phyloP scores from a whole-genome alignment of 345 rosid genomes.

The Brassica cretica region DNA sequence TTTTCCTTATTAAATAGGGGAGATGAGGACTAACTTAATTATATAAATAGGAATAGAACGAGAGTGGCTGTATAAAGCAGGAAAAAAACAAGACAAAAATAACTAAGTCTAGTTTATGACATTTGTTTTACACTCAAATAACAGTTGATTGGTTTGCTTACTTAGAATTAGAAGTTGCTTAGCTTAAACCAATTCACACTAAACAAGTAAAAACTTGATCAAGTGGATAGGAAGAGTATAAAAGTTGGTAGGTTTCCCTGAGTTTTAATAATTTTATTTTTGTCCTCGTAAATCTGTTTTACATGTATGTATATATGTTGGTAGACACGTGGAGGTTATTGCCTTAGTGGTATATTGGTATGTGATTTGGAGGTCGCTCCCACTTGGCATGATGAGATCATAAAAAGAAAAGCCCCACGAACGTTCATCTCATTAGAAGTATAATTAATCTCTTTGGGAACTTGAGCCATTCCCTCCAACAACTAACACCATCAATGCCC shows the following conservation, averaged over 20 bases:
- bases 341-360: constrained; percentile 22
- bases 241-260: background rate
- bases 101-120: background rate
- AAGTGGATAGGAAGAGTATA: background rate
- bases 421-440: constrained; percentile 45
- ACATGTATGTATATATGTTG: constrained; percentile 1
- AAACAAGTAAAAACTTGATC: background rate
- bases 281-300: background rate
- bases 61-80: background rate
- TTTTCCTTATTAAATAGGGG: background rate
- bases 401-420: constrained; percentile 48
- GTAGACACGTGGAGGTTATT: constrained; percentile 37
- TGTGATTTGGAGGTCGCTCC: constrained; percentile 45
- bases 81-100: constrained; percentile 1
- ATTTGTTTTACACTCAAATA: background rate
- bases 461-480: constrained; percentile 74
- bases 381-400: constrained; percentile 44
- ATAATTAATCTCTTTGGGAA: constrained; percentile 83
- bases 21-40: background rate
- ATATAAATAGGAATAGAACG: background rate
- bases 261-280: background rate
- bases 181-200: background rate
- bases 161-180: background rate
- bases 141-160: background rate
- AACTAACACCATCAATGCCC: constrained; percentile 38